Evolutionary conservation across 805 yeast species (phyloP).

Genomic region (Yarrowia osloensis): DNA sequence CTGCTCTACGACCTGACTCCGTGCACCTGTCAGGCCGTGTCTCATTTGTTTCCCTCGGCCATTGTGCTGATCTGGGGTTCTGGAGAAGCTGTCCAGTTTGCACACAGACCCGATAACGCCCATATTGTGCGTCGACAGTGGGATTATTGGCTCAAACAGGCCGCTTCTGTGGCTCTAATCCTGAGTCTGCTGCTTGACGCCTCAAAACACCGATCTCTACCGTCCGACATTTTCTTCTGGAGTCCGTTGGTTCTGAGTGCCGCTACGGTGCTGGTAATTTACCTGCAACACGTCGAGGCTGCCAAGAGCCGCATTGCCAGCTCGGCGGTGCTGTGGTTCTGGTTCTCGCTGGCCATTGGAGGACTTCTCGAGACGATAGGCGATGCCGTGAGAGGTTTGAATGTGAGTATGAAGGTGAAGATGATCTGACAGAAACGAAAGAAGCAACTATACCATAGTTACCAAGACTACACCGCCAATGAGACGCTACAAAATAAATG

Average conservation of each 20-base stretch:
- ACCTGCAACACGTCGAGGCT: conserved; percentile 1
- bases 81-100: not conserved
- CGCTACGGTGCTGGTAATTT: not conserved
- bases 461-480: too few relatives aligned
- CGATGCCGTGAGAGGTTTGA: not conserved
- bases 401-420: not conserved
- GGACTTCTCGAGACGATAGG: conserved; percentile 13
- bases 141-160: conserved; percentile 23
- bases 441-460: too few relatives aligned
- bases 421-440: too few relatives aligned
- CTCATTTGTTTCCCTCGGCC: conserved; percentile 9
- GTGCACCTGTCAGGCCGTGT: conserved; percentile 8
- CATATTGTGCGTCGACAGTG: conserved; percentile 3
- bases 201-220: conserved; percentile 33
- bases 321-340: conserved; percentile 9
- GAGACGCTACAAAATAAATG: not conserved
- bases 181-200: not conserved
- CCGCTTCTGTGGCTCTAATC: not conserved
- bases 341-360: conserved; percentile 28
- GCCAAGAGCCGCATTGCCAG: conserved; percentile 18
- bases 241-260: conserved; percentile 32
- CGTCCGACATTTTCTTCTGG: conserved; percentile 22
- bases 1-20: conserved; percentile 23
- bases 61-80: conserved; percentile 23
- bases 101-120: not conserved